Evolutionary conservation across 139 green algal species (phyloP).

Genomic region (Raphidocelis subcapitata): DNA sequence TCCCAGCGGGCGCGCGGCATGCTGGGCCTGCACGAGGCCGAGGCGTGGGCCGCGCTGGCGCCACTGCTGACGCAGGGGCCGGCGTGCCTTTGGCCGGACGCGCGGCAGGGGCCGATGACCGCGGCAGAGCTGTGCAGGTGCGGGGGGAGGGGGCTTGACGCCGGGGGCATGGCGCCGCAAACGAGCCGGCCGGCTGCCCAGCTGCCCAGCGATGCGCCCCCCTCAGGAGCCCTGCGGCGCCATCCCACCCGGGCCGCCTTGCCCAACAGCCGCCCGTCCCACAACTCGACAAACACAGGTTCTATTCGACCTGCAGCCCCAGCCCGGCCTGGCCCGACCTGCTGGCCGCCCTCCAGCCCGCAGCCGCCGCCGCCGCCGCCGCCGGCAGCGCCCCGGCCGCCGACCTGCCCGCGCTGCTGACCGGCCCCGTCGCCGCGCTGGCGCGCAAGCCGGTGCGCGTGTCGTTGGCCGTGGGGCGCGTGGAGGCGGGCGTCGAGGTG

Average conservation of each 20-base stretch:
- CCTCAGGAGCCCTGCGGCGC: no score
- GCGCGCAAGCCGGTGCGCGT: constrained; percentile 69
- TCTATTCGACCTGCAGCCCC: not conserved
- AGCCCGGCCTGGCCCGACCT: not conserved
- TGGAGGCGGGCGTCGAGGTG: constrained; percentile 45
- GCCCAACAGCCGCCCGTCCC: no score
- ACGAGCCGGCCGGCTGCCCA: not conserved
- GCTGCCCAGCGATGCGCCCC: no score
- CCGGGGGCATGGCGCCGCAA: not conserved
- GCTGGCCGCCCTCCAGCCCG: no score
- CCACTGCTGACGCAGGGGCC: constrained; percentile 11
- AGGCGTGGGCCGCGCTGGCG: constrained; percentile 6
- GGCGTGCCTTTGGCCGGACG: constrained; percentile 5
- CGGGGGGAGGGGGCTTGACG: not conserved
- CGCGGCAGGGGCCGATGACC: constrained; percentile 1
- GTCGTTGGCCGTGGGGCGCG: constrained; percentile 29
- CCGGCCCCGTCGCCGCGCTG: constrained; percentile 45
- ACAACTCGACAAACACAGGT: no score
- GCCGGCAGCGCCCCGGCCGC: not conserved
- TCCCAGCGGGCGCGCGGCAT: constrained; percentile 12
- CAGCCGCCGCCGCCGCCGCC: not conserved
- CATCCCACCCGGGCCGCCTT: no score
- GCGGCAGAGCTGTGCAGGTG: not conserved
- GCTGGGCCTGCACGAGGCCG: constrained; percentile 16
- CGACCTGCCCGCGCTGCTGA: constrained; percentile 44